Evolutionary conservation across 768 basidiomycete genomes (phyloP).

Genomic region (Lactifluus subvellereus): DNA sequence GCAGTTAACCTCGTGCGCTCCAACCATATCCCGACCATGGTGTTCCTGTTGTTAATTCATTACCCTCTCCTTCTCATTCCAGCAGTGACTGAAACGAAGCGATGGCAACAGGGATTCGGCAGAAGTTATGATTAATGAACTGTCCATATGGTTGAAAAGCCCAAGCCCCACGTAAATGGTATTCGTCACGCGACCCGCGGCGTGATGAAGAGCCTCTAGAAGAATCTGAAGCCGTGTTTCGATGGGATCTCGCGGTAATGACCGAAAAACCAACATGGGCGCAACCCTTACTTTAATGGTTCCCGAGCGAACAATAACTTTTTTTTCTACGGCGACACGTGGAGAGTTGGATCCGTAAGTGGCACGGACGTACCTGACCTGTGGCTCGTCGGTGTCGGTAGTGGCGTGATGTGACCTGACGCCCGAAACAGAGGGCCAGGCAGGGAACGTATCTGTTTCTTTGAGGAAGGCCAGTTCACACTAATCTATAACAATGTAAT

Average conservation of each 20-base stretch:
- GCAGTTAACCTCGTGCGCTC: background rate
- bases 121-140: background rate
- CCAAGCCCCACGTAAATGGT: background rate
- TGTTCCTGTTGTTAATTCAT: background rate
- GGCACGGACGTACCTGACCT: conserved; percentile 4
- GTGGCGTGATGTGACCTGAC: conserved; percentile 2
- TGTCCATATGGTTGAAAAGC: too few species aligned
- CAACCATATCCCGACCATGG: background rate
- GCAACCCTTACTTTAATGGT: background rate
- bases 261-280: conserved; percentile 9
- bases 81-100: background rate
- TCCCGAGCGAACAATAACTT: conserved; percentile 7
- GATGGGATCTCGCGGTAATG: conserved; percentile 5
- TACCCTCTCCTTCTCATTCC: background rate
- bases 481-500: background rate
- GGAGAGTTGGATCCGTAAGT: background rate
- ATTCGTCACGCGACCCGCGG: conserved; percentile 12
- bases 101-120: background rate
- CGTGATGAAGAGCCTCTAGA: background rate
- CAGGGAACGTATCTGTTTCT: background rate
- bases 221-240: background rate
- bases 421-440: background rate
- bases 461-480: background rate
- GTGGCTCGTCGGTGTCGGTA: background rate
- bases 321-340: conserved; percentile 8